These are phyloP conservation scores for Chaetothyriales sp. DNA, from an alignment of 2,329 filamentous ascomycete species.

Conservation along the genomic window DNA sequence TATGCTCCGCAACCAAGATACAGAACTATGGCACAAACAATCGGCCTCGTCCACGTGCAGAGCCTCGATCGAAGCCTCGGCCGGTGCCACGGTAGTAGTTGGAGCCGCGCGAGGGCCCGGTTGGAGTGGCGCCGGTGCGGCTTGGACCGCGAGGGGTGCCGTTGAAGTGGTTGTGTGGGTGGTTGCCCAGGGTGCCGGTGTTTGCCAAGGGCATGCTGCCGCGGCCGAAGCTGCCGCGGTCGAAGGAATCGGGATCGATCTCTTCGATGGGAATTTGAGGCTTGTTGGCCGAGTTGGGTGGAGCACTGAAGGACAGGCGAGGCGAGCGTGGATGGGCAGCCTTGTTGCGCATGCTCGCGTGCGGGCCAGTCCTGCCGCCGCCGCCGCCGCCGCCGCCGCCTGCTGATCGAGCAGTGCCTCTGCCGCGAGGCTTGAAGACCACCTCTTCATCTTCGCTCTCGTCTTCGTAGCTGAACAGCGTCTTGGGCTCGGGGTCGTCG, in stretches of 20 bases:
- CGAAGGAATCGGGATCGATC: slow-evolving; percentile 37
- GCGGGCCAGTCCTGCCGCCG: neutral
- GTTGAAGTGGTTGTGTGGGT: slow-evolving; percentile 5
- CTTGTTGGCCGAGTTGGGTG: slow-evolving; percentile 8
- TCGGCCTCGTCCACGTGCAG: slow-evolving; percentile 17
- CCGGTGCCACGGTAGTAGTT: slow-evolving; percentile 8
- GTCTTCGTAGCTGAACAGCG: slow-evolving; percentile 32
- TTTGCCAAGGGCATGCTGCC: slow-evolving; percentile 17
- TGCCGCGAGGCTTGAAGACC: slow-evolving; percentile 25
- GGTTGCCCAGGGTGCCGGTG: slow-evolving; percentile 5
- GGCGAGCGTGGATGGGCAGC: slow-evolving; percentile 6
- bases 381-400: slow-evolving; percentile 4
- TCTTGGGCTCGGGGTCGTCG: slow-evolving; percentile 25
- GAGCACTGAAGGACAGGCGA: slow-evolving; percentile 10
- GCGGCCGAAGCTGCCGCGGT: slow-evolving; percentile 22
- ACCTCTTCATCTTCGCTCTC: slow-evolving; percentile 37
- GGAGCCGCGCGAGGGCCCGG: slow-evolving; percentile 3
- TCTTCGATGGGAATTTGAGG: slow-evolving; percentile 32
- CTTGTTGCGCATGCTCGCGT: slow-evolving; percentile 6
- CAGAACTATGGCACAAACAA: slow-evolving; percentile 17
- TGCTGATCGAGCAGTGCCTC: slow-evolving; percentile 8
- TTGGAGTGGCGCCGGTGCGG: slow-evolving; percentile 4
- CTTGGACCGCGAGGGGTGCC: slow-evolving; percentile 4
- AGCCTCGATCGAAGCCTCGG: slow-evolving; percentile 14
- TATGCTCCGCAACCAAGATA: neutral